Conservation (phyloP, 192 early-diverging fungal genomes). For the Coemansia sp. region DNA sequence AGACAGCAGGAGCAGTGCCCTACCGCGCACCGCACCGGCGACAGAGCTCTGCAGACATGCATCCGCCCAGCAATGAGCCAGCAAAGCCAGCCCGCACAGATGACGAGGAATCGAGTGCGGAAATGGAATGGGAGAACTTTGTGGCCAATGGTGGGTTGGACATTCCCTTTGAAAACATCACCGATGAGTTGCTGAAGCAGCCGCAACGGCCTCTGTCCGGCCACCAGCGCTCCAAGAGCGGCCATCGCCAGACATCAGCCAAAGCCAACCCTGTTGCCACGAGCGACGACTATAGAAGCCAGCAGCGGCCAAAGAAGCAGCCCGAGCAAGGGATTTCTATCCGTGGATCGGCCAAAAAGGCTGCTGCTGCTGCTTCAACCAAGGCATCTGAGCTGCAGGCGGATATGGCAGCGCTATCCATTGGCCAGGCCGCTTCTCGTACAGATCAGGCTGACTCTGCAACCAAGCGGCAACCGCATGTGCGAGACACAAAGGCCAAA, state of each 20-base stretch:
- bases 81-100: conserved; percentile 9
- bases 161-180: conserved; percentile 47
- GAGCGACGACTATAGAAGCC: not conserved
- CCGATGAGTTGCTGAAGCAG: conserved; percentile 44
- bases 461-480: not conserved
- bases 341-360: conserved; percentile 26
- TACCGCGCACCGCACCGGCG: conserved; percentile 48
- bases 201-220: conserved; percentile 5
- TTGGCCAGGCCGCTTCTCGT: not conserved
- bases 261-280: not conserved
- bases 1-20: conserved; percentile 11
- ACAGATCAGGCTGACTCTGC: not conserved
- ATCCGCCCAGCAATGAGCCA: conserved; percentile 1
- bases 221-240: not conserved
- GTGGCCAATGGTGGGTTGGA: conserved; percentile 51
- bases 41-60: conserved; percentile 27
- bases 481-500: not conserved
- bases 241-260: conserved; percentile 1
- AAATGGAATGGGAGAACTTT: conserved; percentile 53
- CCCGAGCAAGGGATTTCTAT: conserved; percentile 18
- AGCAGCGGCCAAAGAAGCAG: conserved; percentile 1
- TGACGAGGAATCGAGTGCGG: conserved; percentile 22
- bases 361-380: not conserved
- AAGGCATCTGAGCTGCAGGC: conserved; percentile 1
- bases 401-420: not conserved